Evolutionary conservation across 176 grass and related monocot species (phyloP).

Genomic region (Eragrostis nindensis): DNA sequence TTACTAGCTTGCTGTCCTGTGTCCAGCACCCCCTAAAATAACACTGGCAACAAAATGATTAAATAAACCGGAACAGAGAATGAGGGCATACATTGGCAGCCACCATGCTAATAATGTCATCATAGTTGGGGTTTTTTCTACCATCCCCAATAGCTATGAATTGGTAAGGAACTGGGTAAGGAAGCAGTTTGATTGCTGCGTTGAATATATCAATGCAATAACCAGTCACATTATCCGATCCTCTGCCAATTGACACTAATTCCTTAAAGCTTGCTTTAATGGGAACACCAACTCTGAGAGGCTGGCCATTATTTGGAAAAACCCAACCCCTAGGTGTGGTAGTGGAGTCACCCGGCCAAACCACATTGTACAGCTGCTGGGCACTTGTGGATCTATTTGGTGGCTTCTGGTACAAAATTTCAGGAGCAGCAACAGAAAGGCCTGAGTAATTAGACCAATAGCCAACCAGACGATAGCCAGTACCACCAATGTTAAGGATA

Average conservation of each 20-base stretch:
- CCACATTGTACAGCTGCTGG: constrained; percentile 50
- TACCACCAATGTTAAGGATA: constrained; percentile 61
- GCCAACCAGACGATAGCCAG: constrained; percentile 59
- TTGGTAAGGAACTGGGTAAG: constrained; percentile 73
- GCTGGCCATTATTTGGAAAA: constrained; percentile 72
- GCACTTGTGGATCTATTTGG: constrained; percentile 55
- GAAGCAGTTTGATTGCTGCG: constrained; percentile 67
- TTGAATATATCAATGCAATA: constrained; percentile 82
- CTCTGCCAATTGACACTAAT: constrained; percentile 55
- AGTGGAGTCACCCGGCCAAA: constrained; percentile 63
- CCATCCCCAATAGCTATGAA: constrained; percentile 75
- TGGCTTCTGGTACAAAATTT: constrained; percentile 64
- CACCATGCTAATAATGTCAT: constrained; percentile 64
- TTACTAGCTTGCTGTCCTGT: too few relatives aligned
- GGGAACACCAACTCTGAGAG: constrained; percentile 78
- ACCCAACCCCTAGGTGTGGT: constrained; percentile 70
- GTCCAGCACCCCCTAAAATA: too few relatives aligned
- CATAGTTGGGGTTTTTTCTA: constrained; percentile 58
- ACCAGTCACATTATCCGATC: constrained; percentile 57
- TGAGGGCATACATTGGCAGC: constrained; percentile 61
- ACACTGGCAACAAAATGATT: constrained; percentile 21
- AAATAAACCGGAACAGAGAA: constrained; percentile 32
- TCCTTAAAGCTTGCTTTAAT: constrained; percentile 79
- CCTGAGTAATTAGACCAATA: constrained; percentile 85
- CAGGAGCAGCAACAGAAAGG: constrained; percentile 65